A percentile compares a stretch with the other conserved stretches of the same genome.
Conservation (phyloP, 2,329 filamentous ascomycete species). For the Chrysosporium keratinophilum region DNA sequence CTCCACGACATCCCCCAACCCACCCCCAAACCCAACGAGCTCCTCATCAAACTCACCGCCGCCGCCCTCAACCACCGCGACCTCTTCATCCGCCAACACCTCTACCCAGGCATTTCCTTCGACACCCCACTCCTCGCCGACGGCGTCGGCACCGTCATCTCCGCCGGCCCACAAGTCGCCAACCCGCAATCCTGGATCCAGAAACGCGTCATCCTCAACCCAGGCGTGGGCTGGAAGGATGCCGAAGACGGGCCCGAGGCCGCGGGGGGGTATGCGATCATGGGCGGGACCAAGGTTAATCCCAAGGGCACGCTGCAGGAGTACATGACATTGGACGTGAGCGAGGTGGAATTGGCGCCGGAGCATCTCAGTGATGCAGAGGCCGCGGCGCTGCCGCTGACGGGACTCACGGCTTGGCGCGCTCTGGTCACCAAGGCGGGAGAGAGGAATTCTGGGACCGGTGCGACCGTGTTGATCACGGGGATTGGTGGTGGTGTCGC, state of each 20-base stretch:
- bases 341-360: constrained; percentile 67
- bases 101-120: constrained; percentile 80
- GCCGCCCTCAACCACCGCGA: constrained; percentile 90
- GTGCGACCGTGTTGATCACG: constrained; percentile 71
- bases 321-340: constrained; percentile 56
- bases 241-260: constrained; percentile 62
- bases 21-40: constrained; percentile 53
- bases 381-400: constrained; percentile 73
- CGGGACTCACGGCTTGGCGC: constrained; percentile 79
- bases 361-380: constrained; percentile 60
- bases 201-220: constrained; percentile 67
- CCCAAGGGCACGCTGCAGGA: constrained; percentile 65
- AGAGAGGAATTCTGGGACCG: constrained; percentile 43
- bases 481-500: constrained; percentile 92
- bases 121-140: constrained; percentile 69
- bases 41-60: constrained; percentile 65
- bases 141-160: constrained; percentile 63
- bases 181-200: constrained; percentile 47
- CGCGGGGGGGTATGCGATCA: constrained; percentile 30
- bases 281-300: constrained; percentile 51
- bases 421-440: constrained; percentile 70
- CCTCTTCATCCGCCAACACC: constrained; percentile 82
- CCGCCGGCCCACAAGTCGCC: constrained; percentile 46
- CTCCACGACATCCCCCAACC: constrained; percentile 54
- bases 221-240: constrained; percentile 65